Evolutionary conservation across 176 grass and related monocot species (phyloP).

Genomic region (Musa troglodytarum): DNA sequence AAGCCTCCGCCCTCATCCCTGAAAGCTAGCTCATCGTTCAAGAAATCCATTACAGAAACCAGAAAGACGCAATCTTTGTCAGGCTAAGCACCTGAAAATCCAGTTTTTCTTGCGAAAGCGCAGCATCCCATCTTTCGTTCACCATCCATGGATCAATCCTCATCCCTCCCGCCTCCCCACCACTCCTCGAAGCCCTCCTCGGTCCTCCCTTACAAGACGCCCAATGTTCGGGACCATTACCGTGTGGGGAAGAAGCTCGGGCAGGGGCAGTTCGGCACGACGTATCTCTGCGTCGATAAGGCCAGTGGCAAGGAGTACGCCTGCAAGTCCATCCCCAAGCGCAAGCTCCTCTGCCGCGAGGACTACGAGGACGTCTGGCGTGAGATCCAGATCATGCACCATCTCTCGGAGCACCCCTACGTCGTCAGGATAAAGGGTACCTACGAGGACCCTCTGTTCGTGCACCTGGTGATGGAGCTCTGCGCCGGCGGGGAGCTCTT

Average conservation of each 20-base stretch:
- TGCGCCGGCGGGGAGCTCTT: slow-evolving; percentile 19
- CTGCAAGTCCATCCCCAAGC: slow-evolving; percentile 95
- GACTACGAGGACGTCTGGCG: slow-evolving; percentile 93
- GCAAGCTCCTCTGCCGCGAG: slow-evolving; percentile 91
- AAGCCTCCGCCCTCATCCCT: neutral
- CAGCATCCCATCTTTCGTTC: neutral
- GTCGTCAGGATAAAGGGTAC: slow-evolving; percentile 67
- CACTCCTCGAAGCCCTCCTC: slow-evolving; percentile 41
- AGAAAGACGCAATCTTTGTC: neutral
- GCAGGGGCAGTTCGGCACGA: slow-evolving; percentile 94
- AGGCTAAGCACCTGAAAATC: neutral
- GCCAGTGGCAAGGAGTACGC: slow-evolving; percentile 57
- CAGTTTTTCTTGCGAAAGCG: neutral
- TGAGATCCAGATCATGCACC: slow-evolving; percentile 57
- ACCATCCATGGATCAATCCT: neutral
- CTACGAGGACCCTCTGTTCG: slow-evolving; percentile 13
- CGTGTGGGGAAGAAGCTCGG: slow-evolving; percentile 95
- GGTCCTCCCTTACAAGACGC: slow-evolving; percentile 75
- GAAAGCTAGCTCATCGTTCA: neutral
- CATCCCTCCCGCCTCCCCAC: slow-evolving; percentile 11
- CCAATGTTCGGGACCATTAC: slow-evolving; percentile 77
- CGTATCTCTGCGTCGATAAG: slow-evolving; percentile 81
- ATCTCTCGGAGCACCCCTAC: slow-evolving; percentile 66
- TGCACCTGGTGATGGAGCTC: slow-evolving; percentile 18
- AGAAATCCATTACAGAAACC: neutral